Conservation (phyloP, 202 grass and related monocot species). For the Setaria italica region DNA sequence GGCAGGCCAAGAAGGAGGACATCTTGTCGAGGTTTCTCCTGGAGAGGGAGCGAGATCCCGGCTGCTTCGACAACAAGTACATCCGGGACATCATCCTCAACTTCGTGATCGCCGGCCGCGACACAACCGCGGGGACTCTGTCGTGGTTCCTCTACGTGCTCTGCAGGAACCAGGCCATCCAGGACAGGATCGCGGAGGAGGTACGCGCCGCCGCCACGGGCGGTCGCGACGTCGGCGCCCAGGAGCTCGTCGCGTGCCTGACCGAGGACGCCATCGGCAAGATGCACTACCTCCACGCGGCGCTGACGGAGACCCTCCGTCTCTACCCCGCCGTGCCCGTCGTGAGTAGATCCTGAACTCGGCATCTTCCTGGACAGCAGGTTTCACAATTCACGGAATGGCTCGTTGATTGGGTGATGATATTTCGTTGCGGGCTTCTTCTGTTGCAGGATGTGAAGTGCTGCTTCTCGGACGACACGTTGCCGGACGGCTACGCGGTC, state of each 20-base stretch:
- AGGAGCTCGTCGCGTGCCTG: conserved; percentile 38
- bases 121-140: conserved; percentile 73
- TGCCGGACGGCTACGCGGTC: conserved; percentile 66
- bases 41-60: conserved; percentile 53
- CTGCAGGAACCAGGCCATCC: conserved; percentile 49
- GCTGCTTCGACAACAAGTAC: conserved; percentile 66
- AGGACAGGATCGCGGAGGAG: conserved; percentile 49
- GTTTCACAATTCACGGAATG: not conserved
- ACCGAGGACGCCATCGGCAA: conserved; percentile 63
- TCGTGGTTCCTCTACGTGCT: conserved; percentile 73
- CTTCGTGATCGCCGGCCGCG: conserved; percentile 72
- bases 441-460: conserved; percentile 53
- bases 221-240: conserved; percentile 24
- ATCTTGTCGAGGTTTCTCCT: conserved; percentile 74
- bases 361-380: not conserved
- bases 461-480: conserved; percentile 68
- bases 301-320: conserved; percentile 68
- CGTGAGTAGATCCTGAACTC: conserved; percentile 24
- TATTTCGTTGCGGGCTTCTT: not conserved
- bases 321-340: conserved; percentile 69
- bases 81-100: conserved; percentile 79
- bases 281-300: conserved; percentile 79
- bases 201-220: conserved; percentile 44
- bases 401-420: not conserved
- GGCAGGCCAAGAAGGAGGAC: conserved; percentile 70